Percentiles rank a stretch among this genome's conserved stretches.
These are phyloP conservation scores for Athelia sp. DNA, from an alignment of 1,284 basidiomycete genomes.

Conservation along the genomic window DNA sequence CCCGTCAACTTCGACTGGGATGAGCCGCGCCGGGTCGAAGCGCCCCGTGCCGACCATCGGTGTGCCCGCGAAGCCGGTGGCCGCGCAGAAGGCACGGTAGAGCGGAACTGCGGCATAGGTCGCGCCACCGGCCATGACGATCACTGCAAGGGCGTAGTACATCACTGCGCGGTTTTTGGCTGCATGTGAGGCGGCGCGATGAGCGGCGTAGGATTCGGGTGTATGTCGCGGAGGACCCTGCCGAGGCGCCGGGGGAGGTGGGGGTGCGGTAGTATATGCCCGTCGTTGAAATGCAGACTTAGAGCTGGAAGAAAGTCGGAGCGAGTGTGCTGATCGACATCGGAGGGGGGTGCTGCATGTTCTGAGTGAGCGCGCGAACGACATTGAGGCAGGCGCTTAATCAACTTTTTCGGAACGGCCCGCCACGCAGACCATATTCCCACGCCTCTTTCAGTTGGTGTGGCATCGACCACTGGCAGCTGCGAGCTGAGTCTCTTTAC, in stretches of 20 bases:
- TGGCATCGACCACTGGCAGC: too few relatives aligned
- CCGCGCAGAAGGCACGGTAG: conserved; percentile 96
- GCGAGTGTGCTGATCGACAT: neutral
- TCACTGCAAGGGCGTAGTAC: conserved; percentile 80
- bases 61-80: conserved; percentile 95
- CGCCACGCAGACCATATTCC: too few relatives aligned
- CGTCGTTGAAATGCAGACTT: too few relatives aligned
- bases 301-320: neutral
- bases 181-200: neutral
- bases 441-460: too few relatives aligned
- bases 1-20: conserved; percentile 56
- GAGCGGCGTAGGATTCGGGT: neutral
- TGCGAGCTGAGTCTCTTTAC: too few relatives aligned
- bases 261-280: neutral
- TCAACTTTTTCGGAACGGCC: too few relatives aligned
- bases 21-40: conserved; percentile 79
- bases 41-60: conserved; percentile 83
- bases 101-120: conserved; percentile 97
- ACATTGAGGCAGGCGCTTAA: too few relatives aligned
- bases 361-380: too few relatives aligned
- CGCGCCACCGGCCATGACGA: conserved; percentile 77
- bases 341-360: neutral
- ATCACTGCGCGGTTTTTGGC: conserved; percentile 59
- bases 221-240: too few relatives aligned
- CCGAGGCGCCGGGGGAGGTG: neutral